Evolutionary conservation across 1,139 yeast genomes (phyloP), one percentile per base, ranked within the genome.

Genomic region (Blastobotrys raffinosifermentans): DNA sequence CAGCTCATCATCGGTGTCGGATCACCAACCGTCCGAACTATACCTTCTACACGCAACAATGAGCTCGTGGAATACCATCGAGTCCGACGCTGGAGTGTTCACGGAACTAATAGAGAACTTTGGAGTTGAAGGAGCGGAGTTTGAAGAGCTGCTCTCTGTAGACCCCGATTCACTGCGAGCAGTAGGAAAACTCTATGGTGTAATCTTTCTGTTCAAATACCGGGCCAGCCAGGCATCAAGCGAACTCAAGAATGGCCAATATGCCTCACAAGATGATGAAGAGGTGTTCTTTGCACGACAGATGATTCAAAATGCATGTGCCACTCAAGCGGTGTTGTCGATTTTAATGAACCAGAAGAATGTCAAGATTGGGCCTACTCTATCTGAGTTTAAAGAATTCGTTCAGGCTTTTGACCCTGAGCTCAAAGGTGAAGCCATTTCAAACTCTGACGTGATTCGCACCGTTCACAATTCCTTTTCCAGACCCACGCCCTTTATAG

Each of bases 11-110:
- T n/a, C n/a, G n/a, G n/a, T n/a, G n/a, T n/a, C n/a, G n/a, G n/a
- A n/a, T n/a, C n/a, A n/a, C n/a, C n/a, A n/a, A n/a, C n/a, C n/a
- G n/a, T n/a, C n/a, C n/a, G n/a, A n/a, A n/a, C n/a, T n/a, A n/a
- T n/a, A n/a, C n/a, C n/a, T n/a, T n/a, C n/a, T n/a, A n/a, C n/a
- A n/a, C n/a, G n/a, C n/a, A n/a, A n/a, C n/a, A n/a, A 44, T 43
- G 49, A 50, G 59, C 9, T 60, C 77, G 9, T 80, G 87, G 86
- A 78, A 77, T 50, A 77, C 84, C 1, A 76, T 80, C 17, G 86
- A 78, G 51, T 75, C 82, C 3, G 87, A 80, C 57, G 83, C 84
- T 0, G 83, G 83, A n/a, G 78, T 80, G 6, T 80, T 80, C 58
- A 74, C 83, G 1, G 80, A 79, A 47, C 65, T 80, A 18, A 74